Base-by-base conservation (phyloP, 1,284 basidiomycete genomes). In the Apiotrichum veenhuisii region DNA sequence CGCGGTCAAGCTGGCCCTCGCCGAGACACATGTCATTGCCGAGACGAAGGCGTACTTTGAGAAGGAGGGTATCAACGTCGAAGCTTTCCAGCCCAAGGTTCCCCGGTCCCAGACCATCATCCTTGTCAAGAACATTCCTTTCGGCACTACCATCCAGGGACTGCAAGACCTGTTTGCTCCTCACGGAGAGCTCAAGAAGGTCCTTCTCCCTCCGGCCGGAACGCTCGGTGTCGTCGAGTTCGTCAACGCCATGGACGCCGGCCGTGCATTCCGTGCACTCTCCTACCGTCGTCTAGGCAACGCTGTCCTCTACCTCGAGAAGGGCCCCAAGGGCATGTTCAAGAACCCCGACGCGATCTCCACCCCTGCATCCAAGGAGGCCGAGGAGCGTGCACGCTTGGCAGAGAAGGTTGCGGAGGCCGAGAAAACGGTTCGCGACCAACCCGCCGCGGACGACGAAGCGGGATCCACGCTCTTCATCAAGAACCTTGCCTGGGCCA, bases 111-210 rank as follows among this genome's bases (percentile, higher is more conserved):
- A 89, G 66, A 94, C 90, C 0, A 85, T 83, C 45, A 87, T 98
- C 55, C 82, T 98, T 11, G 89, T 98, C 60, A 98, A 98, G 80
- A 98, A 98, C 77, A 93, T 98, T 44, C 94, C 95, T 0, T 96
- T 89, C 68, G 91, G 91, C 17, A 97, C 93, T 0, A 84, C 86
- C 1, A 78, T 80, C 0, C 83, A 85, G 14, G 84, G 88, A 60
- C 83, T 98, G 20, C 83, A 84, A 34, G 86, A 87, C 59, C 72
- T 98, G 43, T 96, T 98, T 69, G 82, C 84, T 33, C 81, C 83
- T 0, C 86, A 91, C 67, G 94, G 93, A 9, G 80, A 82, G 54
- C 79, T 96, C n/a, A 81, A 74, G 25, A 82, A 88, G 18, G 84
- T 96, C 4, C 77, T 98, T 3, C 84, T 98, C 0, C 93, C 95